Conservation (phyloP, 2,329 filamentous ascomycete species). For the Cercospora canescens region DNA sequence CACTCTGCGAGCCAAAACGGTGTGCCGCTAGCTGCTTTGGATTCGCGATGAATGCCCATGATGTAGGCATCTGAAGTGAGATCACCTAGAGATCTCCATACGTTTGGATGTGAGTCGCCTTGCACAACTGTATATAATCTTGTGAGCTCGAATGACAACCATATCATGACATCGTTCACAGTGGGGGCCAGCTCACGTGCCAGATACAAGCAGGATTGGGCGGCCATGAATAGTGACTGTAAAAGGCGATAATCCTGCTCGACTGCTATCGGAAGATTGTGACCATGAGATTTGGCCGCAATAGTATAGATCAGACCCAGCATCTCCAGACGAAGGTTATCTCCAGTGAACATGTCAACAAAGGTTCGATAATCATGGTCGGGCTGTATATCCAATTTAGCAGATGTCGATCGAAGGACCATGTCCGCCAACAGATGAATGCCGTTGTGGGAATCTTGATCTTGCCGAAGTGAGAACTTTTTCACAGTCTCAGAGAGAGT, state of each 20-base stretch:
- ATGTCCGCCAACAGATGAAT: background rate
- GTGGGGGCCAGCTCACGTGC: slow-evolving; percentile 14
- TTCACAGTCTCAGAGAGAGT: background rate
- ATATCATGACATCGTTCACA: slow-evolving; percentile 19
- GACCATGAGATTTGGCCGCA: slow-evolving; percentile 17
- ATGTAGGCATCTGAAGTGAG: slow-evolving; percentile 70
- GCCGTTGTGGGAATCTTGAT: background rate
- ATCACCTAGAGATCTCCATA: slow-evolving; percentile 46
- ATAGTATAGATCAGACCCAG: slow-evolving; percentile 24
- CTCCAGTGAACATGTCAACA: slow-evolving; percentile 17
- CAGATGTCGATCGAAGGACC: background rate
- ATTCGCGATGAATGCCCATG: slow-evolving; percentile 24
- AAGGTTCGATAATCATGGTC: slow-evolving; percentile 10
- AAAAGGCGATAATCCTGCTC: slow-evolving; percentile 14
- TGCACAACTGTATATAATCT: slow-evolving; percentile 6
- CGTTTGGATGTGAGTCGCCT: slow-evolving; percentile 15
- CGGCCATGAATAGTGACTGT: slow-evolving; percentile 13
- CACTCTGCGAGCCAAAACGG: slow-evolving; percentile 26
- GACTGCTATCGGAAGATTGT: background rate
- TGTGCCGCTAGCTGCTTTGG: slow-evolving; percentile 7
- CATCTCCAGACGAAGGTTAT: slow-evolving; percentile 23
- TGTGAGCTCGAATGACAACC: slow-evolving; percentile 12
- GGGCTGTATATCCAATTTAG: background rate
- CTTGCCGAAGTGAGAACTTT: background rate
- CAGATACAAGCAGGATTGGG: slow-evolving; percentile 12